Base-by-base conservation (phyloP, 140 eudicot genomes). In the Stevia rebaudiana region DNA sequence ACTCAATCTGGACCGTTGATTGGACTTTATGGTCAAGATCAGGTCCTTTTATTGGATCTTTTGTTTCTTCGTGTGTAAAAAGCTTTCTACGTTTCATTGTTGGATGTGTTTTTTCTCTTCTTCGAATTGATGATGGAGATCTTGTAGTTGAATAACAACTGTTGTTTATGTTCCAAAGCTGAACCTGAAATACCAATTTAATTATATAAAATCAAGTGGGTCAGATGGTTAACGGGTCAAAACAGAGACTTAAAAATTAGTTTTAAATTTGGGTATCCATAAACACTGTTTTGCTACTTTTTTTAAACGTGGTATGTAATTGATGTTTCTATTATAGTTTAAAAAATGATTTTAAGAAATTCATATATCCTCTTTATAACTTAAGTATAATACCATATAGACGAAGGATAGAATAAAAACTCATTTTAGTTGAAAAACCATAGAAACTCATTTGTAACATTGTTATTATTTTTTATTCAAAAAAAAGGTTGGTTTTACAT, bases 111-210 rank as follows among this genome's bases (percentile, higher is more conserved):
- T 47, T 76, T 55, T 78, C 84, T 85, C 94, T 79, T 63, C 78
- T 82, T 61, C 98, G 67, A 17, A 78, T 75, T 15, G 89, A 82
- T 24, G 87, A 86, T 0, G 86, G 84, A 33, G 94, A 80, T 72
- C 91, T 76, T 5, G 79, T 73, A 40, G 68, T 72, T 46, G 94
- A 83, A 62, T 84, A 84, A 53, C 85, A 82, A 63, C 92, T 80
- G 78, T 58, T 73, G 28, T 78, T 61, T 47, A 87, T 77, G 69
- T 81, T 83, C 98, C 98, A 91, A 67, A 84, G 68, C 7, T 94
- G 85, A 39, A 91, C 86, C 98, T 91, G 59, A 3, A 3, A 67
- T 53, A 37, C 19, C 36, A 13, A 53, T 13, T 11, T 17, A 51
- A 36, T 63, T 61, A 36, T 9, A 48, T 5, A 2, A 17, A n/a